A percentile compares a stretch with the other conserved stretches of the same genome.
Evolutionary conservation across 306 rosid genomes (phyloP).

Genomic region (Quercus engelmannii): DNA sequence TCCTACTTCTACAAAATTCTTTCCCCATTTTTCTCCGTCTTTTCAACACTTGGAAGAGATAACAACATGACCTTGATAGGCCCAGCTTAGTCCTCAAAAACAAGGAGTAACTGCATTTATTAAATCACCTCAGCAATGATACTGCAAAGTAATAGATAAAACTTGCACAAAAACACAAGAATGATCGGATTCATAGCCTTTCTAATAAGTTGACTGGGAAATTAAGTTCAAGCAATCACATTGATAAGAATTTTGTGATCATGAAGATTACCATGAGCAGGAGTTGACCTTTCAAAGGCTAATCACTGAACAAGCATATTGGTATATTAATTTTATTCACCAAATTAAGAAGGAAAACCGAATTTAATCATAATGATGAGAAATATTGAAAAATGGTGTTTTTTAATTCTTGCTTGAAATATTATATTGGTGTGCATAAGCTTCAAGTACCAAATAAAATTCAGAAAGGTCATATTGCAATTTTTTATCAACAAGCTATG

Average conservation of each 20-base stretch:
- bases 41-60: neutral
- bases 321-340: neutral
- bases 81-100: too few species aligned
- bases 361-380: neutral
- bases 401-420: constrained; percentile 12
- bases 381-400: neutral
- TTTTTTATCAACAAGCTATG: constrained; percentile 8
- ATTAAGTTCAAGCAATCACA: neutral
- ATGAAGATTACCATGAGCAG: neutral
- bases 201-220: neutral
- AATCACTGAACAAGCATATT: neutral
- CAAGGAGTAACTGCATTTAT: too few species aligned
- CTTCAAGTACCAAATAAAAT: constrained; percentile 18
- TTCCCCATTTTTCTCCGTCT: neutral
- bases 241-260: neutral
- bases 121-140: too few species aligned
- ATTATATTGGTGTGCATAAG: neutral
- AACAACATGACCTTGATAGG: too few species aligned
- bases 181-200: neutral
- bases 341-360: neutral
- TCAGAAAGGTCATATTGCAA: constrained; percentile 14
- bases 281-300: neutral
- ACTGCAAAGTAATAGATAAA: neutral
- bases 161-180: neutral
- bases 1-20: neutral